These are phyloP conservation scores for Herpetomonas samuelpessoai DNA, from an alignment of 208 protist genomes.

Conservation along the genomic window DNA sequence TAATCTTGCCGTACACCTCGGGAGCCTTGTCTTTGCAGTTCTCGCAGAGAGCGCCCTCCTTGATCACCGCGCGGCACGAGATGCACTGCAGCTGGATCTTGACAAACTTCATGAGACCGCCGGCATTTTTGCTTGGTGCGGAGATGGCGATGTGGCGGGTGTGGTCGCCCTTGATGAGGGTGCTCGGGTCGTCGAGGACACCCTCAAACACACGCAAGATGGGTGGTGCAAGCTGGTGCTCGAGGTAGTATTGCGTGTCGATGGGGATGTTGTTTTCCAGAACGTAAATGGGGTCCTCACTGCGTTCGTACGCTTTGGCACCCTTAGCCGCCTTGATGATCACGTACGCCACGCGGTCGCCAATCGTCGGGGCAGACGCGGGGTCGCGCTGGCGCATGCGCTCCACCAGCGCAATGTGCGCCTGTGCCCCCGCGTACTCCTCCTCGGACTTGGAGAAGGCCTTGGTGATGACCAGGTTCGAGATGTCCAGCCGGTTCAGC, in stretches of 20 bases:
- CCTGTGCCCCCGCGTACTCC: conserved; percentile 92
- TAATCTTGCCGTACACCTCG: conserved; percentile 92
- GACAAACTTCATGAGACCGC: conserved; percentile 98
- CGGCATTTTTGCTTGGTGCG: conserved; percentile 89
- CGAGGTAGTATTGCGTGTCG: conserved; percentile 88
- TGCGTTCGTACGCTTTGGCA: conserved; percentile 97
- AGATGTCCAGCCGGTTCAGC: conserved; percentile 84
- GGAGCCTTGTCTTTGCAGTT: conserved; percentile 86
- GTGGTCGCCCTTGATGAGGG: conserved; percentile 96
- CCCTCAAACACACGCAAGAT: conserved; percentile 93
- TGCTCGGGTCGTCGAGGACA: conserved; percentile 93
- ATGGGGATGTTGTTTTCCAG: conserved; percentile 90
- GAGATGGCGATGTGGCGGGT: conserved; percentile 95
- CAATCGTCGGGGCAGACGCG: conserved; percentile 77
- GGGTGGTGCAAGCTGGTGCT: conserved; percentile 83
- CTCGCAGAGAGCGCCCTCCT: conserved; percentile 89
- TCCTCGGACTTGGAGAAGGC: conserved; percentile 92
- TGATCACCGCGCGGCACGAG: conserved; percentile 89
- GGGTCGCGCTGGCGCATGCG: conserved; percentile 85
- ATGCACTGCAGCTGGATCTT: conserved; percentile 95
- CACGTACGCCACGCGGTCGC: conserved; percentile 85
- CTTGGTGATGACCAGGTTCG: conserved; percentile 85
- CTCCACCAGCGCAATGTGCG: conserved; percentile 82
- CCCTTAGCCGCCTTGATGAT: conserved; percentile 77
- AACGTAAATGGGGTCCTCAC: conserved; percentile 99